These are phyloP conservation scores for Blastobotrys buckinghamii DNA, from an alignment of 1,139 yeast species.

Conservation along the genomic window DNA sequence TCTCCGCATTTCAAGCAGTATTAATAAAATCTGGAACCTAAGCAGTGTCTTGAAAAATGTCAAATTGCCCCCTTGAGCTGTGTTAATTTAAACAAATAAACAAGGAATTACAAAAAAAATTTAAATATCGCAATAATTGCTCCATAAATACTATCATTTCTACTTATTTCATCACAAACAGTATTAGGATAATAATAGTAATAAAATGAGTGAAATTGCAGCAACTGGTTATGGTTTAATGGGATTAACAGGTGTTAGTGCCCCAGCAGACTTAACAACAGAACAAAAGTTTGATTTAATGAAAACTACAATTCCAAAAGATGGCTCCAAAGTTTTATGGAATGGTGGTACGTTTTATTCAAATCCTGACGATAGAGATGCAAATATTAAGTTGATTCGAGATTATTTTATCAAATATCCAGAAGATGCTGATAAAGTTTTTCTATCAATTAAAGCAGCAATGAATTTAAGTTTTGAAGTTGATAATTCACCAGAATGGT, in stretches of 20 bases:
- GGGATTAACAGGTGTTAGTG: conserved; percentile 53
- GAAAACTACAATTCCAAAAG: conserved; percentile 41
- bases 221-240: conserved; percentile 55
- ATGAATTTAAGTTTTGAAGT: conserved; percentile 50
- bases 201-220: conserved; percentile 12
- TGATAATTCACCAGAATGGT: not conserved
- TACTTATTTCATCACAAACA: not conserved
- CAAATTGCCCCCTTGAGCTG: too few species aligned
- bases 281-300: conserved; percentile 41
- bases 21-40: too few species aligned
- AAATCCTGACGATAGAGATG: conserved; percentile 53
- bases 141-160: not conserved
- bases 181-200: too few species aligned
- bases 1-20: too few species aligned
- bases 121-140: too few species aligned
- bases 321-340: conserved; percentile 52
- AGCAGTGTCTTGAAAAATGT: too few species aligned
- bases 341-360: conserved; percentile 83
- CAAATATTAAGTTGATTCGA: conserved; percentile 49
- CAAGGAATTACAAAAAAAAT: too few species aligned
- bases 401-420: conserved; percentile 55
- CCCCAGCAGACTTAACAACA: not conserved
- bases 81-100: too few species aligned
- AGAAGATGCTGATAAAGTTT: conserved; percentile 45
- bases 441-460: conserved; percentile 67